Evolutionary conservation across 164 flowering plant species (phyloP), one percentile per base, ranked within the genome.

Genomic region (Warburgia ugandensis): DNA sequence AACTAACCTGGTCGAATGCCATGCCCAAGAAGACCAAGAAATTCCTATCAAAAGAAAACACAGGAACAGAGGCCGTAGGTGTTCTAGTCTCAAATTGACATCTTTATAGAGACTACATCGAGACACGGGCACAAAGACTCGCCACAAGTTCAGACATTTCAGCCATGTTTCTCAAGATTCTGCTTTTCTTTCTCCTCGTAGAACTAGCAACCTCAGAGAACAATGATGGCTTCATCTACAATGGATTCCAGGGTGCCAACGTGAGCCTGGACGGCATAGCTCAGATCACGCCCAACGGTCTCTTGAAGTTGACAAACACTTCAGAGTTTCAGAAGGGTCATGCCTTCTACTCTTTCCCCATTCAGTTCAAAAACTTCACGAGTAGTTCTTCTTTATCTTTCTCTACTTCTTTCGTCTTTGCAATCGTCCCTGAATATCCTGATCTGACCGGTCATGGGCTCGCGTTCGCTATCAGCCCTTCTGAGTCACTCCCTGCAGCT

Each of bases 381-480:
- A 25, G 57, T 17, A 74, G 30, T 30, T 68, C 55, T 8, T 12
- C 33, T 19, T 1, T 38, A 22, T 82, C 85, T 2, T 79, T 82
- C 48, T 82, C 86, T n/a, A 63, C 86, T 31, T 50, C 72, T 5
- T 80, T 83, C 39, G 76, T 68, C 27, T 72, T 83, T 29, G 66
- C 72, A 7, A 45, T 80, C 16, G 70, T 71, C 50, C 77, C 81
- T 4, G 62, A 69, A 46, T 66, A 51, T 19, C 73, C 73, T 0
- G 63, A 47, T 35, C 64, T 71, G 21, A 78, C 71, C 25, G 84
- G 84, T 45, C 82, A 78, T 49, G 90, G 86, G 20, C 38, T 79
- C 7, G 78, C 83, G 36, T 76, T 83, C 67, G 55, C 73, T 0
- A 62, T 83, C 37, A 41, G 80, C 1, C 59, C 75, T 1, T 33